phyloP scores from a whole-genome alignment of 1,139 yeast species.

The Taphrina wiesneri region DNA sequence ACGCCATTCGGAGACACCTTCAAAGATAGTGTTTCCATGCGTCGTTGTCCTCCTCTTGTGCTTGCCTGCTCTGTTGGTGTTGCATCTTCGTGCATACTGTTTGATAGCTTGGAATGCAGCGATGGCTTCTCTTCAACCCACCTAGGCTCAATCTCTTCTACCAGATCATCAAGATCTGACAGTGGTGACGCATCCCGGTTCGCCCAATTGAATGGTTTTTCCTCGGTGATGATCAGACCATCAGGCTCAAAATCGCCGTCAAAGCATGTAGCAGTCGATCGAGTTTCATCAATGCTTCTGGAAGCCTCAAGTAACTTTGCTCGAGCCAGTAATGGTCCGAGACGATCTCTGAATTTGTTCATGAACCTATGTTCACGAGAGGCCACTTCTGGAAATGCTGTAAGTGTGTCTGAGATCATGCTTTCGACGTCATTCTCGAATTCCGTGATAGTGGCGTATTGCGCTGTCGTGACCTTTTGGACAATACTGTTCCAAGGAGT shows the following conservation, averaged over 20 bases:
- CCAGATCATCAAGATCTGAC: slow-evolving; percentile 18
- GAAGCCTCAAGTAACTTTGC: not conserved
- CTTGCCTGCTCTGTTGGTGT: not conserved
- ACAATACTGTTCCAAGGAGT: slow-evolving; percentile 6
- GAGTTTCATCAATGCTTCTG: not conserved
- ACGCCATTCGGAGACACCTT: not conserved
- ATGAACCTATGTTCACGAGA: slow-evolving; percentile 13
- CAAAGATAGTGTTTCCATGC: not conserved
- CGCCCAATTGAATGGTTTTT: slow-evolving; percentile 32
- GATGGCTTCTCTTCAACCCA: not conserved
- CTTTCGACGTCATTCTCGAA: slow-evolving; percentile 17
- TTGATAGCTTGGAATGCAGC: not conserved
- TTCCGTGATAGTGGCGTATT: slow-evolving; percentile 4
- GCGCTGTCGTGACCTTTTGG: slow-evolving; percentile 9
- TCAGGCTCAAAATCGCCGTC: slow-evolving; percentile 25
- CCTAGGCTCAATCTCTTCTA: not conserved
- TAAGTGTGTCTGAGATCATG: not conserved
- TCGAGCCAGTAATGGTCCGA: not conserved
- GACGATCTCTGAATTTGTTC: not conserved
- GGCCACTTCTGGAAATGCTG: slow-evolving; percentile 4
- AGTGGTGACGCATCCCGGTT: slow-evolving; percentile 30
- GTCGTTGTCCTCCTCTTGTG: not conserved
- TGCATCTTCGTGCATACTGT: not conserved
- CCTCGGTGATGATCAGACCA: slow-evolving; percentile 18
- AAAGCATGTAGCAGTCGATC: slow-evolving; percentile 7